Evolutionary conservation across 441 rosid genomes (phyloP), one percentile per base, ranked within the genome.

Genomic region (Croton laevigatus): DNA sequence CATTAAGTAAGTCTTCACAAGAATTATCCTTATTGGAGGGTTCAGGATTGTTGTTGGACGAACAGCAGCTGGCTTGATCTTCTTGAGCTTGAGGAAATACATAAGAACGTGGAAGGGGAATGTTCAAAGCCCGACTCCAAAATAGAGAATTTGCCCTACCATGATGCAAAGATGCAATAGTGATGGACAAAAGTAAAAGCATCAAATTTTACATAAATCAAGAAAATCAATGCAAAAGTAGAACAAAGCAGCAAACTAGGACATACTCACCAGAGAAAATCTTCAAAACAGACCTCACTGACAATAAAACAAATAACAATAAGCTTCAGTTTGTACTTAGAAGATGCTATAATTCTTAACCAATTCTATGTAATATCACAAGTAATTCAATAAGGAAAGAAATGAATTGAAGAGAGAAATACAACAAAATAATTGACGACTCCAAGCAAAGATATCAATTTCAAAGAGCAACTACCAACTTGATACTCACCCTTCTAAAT

Each of bases 81-180:
- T 86, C 88, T 73, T 76, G 80, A 79, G 62, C 75, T 81, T 81
- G 83, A 27, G 96, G 98, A 80, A 94, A 94, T 59, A 94, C 94
- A 23, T 85, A 91, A 69, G 92, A 85, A 65, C 59, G 91, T 8
- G 97, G 98, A 77, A 94, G 82, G 74, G 98, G 98, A 73, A 90
- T 84, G 81, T 87, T 94, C 85, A 94, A 79, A 63, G 97, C 97
- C 78, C 97, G 96, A 74, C 87, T 83, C 98, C 98, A 94, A 76
- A 94, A 94, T 68, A 94, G 78, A 72, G 97, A 94, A 85, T 91
- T 91, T 27, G 92, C 98, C 98, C 97, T 91, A 74, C 69, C 58
- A 65, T 60, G 62, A 70, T 40, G 6, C 20, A 64, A 75, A 75
- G 14, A 65, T 66, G 65, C 70, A 74, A 73, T 37, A 53, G 71